Evolutionary conservation across 768 basidiomycete genomes (phyloP), one percentile per base, ranked within the genome.

Genomic region (Hypsizygus marmoreus): DNA sequence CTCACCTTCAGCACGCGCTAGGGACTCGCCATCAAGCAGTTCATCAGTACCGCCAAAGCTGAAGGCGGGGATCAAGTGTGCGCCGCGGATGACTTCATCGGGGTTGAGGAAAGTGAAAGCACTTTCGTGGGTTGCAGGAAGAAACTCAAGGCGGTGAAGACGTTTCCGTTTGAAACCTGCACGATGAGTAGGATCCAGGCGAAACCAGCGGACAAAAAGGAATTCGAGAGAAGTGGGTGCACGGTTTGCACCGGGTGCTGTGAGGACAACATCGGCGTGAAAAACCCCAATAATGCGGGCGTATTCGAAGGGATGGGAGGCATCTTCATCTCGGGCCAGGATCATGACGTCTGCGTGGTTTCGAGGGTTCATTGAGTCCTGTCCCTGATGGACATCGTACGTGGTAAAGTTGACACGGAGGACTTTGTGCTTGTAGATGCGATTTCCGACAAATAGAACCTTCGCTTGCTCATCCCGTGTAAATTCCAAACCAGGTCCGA

Each of bases 361-460:
- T 8, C 34, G 34, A 35, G 34, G 34, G 16, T 35, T 35, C 9
- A 35, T 51, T 0, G 54, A 38, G 41, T 75, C 71, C 45, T 73
- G 67, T 4, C 51, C 49, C 0, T 63, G 58, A 4, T 59, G 60
- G 20, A 68, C 41, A 46, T 73, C 66, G 52, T 72, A 74, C 2
- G 66, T 66, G 0, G 34, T 35, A 35, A 35, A 35, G 19, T 35
- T 35, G 34, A 35, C 16, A 7, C 34, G 34, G 7, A 35, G 8
- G 14, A 17, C 34, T 35, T 35, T 35, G 16, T 35, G 34, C 8
- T 8, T 17, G 14, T 35, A 35, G 19, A 35, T 35, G 13, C 19
- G 34, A 16, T 17, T 35, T 12, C 19, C 34, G 34, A 35, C 13
- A 17, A 35, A n/a, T 8, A 35, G 9, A 8, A 35, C 13, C 34